Percentiles rank a stretch among this genome's conserved stretches.
phyloP scores from a whole-genome alignment of 305 asterid genomes.

The Ilex paraguariensis region DNA sequence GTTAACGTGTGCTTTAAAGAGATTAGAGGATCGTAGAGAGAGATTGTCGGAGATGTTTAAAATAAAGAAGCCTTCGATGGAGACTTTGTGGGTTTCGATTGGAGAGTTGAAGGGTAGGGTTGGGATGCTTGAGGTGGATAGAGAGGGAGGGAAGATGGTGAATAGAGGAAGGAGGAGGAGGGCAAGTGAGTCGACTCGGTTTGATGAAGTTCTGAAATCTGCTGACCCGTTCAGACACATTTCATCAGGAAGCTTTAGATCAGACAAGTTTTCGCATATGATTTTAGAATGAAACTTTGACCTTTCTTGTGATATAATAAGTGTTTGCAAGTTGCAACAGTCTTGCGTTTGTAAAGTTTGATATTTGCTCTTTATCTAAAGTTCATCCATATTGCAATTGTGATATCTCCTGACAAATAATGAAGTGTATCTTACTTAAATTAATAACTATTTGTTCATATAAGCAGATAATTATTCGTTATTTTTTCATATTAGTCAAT shows the following conservation, averaged over 20 bases:
- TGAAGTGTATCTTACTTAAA: too few species aligned
- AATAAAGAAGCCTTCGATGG: conserved; percentile 46
- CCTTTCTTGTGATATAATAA: too few species aligned
- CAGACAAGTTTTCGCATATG: too few species aligned
- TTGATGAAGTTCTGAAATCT: conserved; percentile 18
- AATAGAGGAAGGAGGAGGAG: conserved; percentile 19
- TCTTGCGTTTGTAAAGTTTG: too few species aligned
- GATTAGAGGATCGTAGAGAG: conserved; percentile 55
- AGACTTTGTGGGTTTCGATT: conserved; percentile 46
- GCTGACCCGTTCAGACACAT: conserved; percentile 35
- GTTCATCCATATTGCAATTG: too few species aligned
- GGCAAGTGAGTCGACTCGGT: conserved; percentile 75
- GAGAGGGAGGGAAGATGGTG: conserved; percentile 29
- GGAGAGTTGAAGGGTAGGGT: conserved; percentile 35
- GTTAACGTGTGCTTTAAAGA: conserved; percentile 44
- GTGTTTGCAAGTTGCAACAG: too few species aligned
- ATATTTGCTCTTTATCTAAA: too few species aligned
- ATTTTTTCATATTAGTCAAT: too few species aligned
- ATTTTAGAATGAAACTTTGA: too few species aligned
- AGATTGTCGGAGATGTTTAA: conserved; percentile 24
- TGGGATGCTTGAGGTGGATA: conserved; percentile 29
- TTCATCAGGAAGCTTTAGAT: conserved; percentile 43
- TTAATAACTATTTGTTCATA: too few species aligned
- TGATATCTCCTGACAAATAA: too few species aligned
- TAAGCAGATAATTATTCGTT: too few species aligned